Conservation (phyloP, 495 filamentous ascomycete species). For the Tuber magnatum region DNA sequence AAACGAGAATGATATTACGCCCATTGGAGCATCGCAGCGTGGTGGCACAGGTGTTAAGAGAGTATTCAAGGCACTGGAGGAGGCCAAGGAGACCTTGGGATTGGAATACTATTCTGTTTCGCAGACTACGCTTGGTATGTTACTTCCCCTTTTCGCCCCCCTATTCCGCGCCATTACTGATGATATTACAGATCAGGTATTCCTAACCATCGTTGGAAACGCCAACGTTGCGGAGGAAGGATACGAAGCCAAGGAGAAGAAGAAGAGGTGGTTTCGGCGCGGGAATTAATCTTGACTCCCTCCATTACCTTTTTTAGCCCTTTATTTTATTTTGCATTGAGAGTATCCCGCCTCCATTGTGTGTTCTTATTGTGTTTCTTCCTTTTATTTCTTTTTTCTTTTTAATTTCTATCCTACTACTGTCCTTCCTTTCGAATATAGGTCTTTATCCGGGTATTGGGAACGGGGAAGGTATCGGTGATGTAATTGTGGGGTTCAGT, state of each 20-base stretch:
- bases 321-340: not conserved
- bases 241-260: slow-evolving; percentile 47
- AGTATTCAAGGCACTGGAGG: slow-evolving; percentile 65
- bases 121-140: slow-evolving; percentile 55
- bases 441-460: not conserved
- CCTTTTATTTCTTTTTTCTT: not conserved
- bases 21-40: slow-evolving; percentile 15
- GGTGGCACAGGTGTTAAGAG: slow-evolving; percentile 48
- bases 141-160: not conserved
- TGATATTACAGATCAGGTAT: slow-evolving; percentile 68
- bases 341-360: not conserved
- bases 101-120: slow-evolving; percentile 73
- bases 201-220: slow-evolving; percentile 68
- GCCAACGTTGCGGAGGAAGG: slow-evolving; percentile 75
- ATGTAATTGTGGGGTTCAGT: not conserved
- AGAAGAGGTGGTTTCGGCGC: slow-evolving; percentile 27
- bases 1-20: slow-evolving; percentile 30
- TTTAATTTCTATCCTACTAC: not conserved
- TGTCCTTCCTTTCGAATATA: not conserved
- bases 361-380: not conserved
- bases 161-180: slow-evolving; percentile 3
- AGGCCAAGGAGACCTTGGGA: slow-evolving; percentile 56
- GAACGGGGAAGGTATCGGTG: not conserved
- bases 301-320: not conserved
- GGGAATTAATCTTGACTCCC: not conserved